Evolutionary conservation across 495 filamentous ascomycete genomes (phyloP).

Genomic region (Monascus purpureus): DNA sequence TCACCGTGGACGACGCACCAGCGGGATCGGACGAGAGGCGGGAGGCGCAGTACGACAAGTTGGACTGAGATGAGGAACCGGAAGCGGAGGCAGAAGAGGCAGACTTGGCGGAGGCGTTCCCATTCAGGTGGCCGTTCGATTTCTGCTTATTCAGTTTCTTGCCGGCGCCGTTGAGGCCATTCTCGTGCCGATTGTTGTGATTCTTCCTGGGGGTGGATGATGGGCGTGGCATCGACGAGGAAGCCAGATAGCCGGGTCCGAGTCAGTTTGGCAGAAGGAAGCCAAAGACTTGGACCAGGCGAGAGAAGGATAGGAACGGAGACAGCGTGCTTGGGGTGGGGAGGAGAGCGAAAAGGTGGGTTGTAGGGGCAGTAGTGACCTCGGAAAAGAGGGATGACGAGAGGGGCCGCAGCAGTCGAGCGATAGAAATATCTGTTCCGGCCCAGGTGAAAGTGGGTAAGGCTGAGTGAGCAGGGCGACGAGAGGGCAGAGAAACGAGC

Average conservation of each 20-base stretch:
- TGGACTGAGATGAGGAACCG: constrained; percentile 29
- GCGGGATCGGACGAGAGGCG: constrained; percentile 29
- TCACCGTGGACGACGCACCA: constrained; percentile 20
- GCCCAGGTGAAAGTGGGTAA: too few species aligned
- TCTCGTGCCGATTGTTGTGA: constrained; percentile 70
- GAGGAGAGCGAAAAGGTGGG: too few species aligned
- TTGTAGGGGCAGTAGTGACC: too few species aligned
- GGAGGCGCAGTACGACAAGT: constrained; percentile 26
- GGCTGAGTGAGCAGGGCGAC: constrained; percentile 6
- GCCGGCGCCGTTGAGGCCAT: constrained; percentile 70
- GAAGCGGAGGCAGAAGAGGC: constrained; percentile 20
- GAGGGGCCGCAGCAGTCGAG: too few species aligned
- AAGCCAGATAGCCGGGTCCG: constrained; percentile 34
- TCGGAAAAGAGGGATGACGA: too few species aligned
- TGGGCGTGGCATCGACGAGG: constrained; percentile 59
- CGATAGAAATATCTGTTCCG: too few species aligned
- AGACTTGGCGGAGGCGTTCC: constrained; percentile 36
- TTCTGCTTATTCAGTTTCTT: constrained; percentile 64
- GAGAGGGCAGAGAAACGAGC: constrained; percentile 2
- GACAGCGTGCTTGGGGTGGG: too few species aligned
- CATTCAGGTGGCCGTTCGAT: constrained; percentile 48
- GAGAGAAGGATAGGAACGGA: constrained; percentile 10
- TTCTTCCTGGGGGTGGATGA: constrained; percentile 47
- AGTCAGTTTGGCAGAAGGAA: constrained; percentile 39
- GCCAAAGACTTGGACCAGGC: constrained; percentile 41